These are phyloP conservation scores for Picea glauca DNA, from an alignment of 75 land plant species.

Conservation along the genomic window DNA sequence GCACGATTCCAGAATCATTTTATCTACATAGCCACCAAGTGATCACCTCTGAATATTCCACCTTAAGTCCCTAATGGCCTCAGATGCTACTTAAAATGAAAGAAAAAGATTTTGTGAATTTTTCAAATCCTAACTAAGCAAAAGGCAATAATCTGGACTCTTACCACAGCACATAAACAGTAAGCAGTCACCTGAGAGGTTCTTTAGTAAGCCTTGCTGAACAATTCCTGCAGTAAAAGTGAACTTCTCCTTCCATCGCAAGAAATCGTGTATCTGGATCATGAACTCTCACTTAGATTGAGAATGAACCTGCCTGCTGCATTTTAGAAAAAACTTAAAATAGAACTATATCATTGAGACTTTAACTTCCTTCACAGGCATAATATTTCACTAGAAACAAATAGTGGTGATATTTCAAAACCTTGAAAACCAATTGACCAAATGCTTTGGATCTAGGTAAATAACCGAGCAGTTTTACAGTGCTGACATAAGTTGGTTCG, in stretches of 20 bases:
- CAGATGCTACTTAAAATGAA: no score
- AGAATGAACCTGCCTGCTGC: neutral
- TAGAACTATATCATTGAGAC: neutral
- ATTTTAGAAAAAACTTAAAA: slow-evolving; percentile 1
- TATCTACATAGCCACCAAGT: slow-evolving; percentile 6
- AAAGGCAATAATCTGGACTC: neutral
- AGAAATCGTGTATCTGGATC: slow-evolving; percentile 50
- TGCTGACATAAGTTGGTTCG: neutral
- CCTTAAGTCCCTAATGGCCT: neutral
- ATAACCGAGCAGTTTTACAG: neutral
- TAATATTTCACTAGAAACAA: neutral
- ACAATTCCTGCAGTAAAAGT: slow-evolving; percentile 70
- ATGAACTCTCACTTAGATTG: slow-evolving; percentile 2
- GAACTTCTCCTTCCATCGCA: slow-evolving; percentile 31
- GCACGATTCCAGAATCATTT: neutral
- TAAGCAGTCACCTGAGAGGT: slow-evolving; percentile 51
- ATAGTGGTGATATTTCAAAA: neutral
- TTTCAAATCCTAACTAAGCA: neutral
- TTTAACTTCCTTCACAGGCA: neutral
- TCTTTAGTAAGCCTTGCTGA: slow-evolving; percentile 47
- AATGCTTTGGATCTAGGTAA: neutral
- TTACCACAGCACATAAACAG: neutral
- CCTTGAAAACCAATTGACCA: neutral
- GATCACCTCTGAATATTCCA: neutral
- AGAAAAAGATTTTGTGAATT: neutral